Evolutionary conservation across 2,329 filamentous ascomycete species (phyloP), one percentile per base, ranked within the genome.

Genomic region (Aspergillus ochraceoroseus): DNA sequence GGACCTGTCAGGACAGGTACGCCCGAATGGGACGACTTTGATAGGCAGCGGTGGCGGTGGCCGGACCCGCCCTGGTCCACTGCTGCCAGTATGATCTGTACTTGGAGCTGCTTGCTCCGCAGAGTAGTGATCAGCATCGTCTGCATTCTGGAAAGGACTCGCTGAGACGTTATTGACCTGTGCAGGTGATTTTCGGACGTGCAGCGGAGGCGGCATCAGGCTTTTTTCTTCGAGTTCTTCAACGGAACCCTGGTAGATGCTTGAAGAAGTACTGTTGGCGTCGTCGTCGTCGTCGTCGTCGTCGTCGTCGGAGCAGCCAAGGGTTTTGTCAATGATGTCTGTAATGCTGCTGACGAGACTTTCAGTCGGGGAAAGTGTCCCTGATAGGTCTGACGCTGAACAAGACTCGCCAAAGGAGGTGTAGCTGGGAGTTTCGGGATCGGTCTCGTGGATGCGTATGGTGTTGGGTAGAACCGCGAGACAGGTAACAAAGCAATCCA

Each of bases 401-500:
- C 20, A 50, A 12, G 13, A 25, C 7, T 43, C 42, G 13, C 9
- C 36, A 11, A 34, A 18, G 9, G 41, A 48, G 15, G 9, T 19
- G 22, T 38, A 30, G 19, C 8, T 29, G 13, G 25, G 26, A n/a
- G 26, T 37, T 9, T 33, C 32, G 39, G 17, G 22, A 9, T 38
- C 34, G 7, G 28, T 34, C 12, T 22, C 28, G 6, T 15, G 38
- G 4, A 47, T 14, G 0, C 45, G 20, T 13, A 55, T 26, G 0
- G 28, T 27, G 7, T 30, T 30, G 5, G 61, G 59, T n/a, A 66
- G 42, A 48, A 46, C 46, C 14, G 53, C 33, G 27, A 57, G 53
- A 47, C 66, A 59, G 38, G 51, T 46, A 33, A 61, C 35, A 45
- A 70, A 73, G 28, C 55, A 60, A 27, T 66, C 56, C 47, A 66